Base-by-base conservation (phyloP, 1,284 basidiomycete species). In the Omphalotus olearius region DNA sequence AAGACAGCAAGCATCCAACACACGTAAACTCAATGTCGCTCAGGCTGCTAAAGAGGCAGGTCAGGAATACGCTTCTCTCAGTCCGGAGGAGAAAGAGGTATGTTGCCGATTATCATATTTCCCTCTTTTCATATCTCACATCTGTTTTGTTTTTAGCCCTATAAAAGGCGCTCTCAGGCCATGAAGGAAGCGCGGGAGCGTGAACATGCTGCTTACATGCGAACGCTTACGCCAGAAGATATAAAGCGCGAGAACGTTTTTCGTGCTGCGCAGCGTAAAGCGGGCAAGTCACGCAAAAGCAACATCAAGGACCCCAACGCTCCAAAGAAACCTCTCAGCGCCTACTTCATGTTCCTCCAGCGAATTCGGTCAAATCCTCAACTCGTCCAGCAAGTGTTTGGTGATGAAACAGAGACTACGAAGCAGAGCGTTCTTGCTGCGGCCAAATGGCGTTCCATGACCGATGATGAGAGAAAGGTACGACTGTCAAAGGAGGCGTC, bases 241-340 rank as follows among this genome's bases (percentile, higher is more conserved):
- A 95, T 98, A 74, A 90, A 92, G 65, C 85, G 85, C 62, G 94
- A 97, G 80, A 98, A 98, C 68, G 78, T 78, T 4, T 97, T 87
- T 73, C 85, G 94, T 42, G 84, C 94, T 35, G 91, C 91, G 39
- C 93, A 96, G 71, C 84, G 94, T 57, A 93, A 93, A 70, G 88
- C 92, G 16, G 95, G 94, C 63, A 93, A 94, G 70, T 93, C 90
- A 47, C 80, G 93, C 60, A 92, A 90, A 78, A 88, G 90, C 57
- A 97, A 98, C 68, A 88, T 98, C 69, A 96, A 96, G 74, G 93
- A 98, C 66, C 93, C 93, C 25, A 95, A 97, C 64, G 94, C 93
- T 16, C 94, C 94, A 7, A 95, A 95, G 83, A 96, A 96, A 69
- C 94, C 94, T 2, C 80, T 97, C 26, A 89, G 85, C 61, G 93